Base-by-base conservation (phyloP, 177 flowering plant species). In the Vitis hybrid region DNA sequence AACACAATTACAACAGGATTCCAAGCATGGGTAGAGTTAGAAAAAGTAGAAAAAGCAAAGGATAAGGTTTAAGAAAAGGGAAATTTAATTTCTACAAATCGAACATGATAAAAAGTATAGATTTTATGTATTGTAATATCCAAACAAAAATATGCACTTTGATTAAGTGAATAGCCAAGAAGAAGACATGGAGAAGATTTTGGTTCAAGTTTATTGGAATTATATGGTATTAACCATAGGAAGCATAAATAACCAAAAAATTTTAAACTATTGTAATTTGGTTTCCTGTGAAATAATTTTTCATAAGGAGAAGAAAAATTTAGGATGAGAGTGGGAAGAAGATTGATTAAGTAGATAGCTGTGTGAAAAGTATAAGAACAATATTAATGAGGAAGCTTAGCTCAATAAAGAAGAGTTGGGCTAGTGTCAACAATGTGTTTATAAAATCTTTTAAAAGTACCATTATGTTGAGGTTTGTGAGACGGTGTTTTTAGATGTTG, bases 231-330 rank as follows among this genome's bases (percentile, higher is more conserved):
- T 33, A 33, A 33, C 45, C 45, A 33, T 4, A 53, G 67, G 45
- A 50, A 64, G 9, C 26, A 51, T 5, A 64, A 15, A 50, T 26
- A 64, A 13, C 67, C 31, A 64, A 64, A 64, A 64, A 51, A 10
- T 12, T 14, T 3, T 13, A 64, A 3, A 1, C n/a, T 64, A 0
- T 48, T 0, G 1, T 64, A 64, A 64, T 64, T 64, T 48, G 55
- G 26, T 49, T n/a, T 5, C 1, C 1, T 33, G 11, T 64, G 11
- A 20, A 64, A 64, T 13, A 48, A 64, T 20, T 64, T 64, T 33
- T 33, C 45, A 33, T 33, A 33, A 4, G 45, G 8, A 33, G 45
- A 6, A 6, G 45, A 33, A 33, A 33, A 33, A 0, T 33, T 33
- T 33, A 33, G 5, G 5, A 33, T 4, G 5, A 19, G 14, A 20